A percentile compares a stretch with the other conserved stretches of the same genome.
phyloP scores from a whole-genome alignment of 2,329 filamentous ascomycete species.

The Phyllosticta ampelicida region DNA sequence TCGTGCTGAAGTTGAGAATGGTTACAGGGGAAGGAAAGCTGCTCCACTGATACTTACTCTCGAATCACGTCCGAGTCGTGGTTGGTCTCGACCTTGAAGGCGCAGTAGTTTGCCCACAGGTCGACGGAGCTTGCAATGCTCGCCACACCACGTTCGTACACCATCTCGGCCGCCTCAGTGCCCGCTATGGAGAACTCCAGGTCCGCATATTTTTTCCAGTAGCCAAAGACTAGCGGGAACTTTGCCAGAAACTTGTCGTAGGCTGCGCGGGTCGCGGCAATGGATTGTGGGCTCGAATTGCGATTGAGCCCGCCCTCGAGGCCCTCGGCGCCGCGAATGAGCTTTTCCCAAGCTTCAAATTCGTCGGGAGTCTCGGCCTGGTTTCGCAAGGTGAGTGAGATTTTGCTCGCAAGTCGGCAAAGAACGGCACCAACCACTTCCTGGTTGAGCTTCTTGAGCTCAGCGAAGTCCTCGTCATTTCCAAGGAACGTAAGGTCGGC shows the following conservation, averaged over 20 bases:
- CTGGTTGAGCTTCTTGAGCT: slow-evolving; percentile 66
- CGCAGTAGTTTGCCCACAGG: slow-evolving; percentile 93
- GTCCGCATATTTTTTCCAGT: slow-evolving; percentile 99
- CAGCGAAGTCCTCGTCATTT: slow-evolving; percentile 69
- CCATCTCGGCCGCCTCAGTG: slow-evolving; percentile 94
- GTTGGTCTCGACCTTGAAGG: slow-evolving; percentile 95
- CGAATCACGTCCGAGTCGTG: slow-evolving; percentile 90
- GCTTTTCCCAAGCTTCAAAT: slow-evolving; percentile 90
- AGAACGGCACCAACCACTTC: slow-evolving; percentile 58
- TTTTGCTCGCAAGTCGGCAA: not conserved
- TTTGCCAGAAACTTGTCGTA: slow-evolving; percentile 92
- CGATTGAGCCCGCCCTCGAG: slow-evolving; percentile 91
- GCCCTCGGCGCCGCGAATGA: slow-evolving; percentile 69
- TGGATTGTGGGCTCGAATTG: slow-evolving; percentile 90
- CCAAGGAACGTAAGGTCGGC: slow-evolving; percentile 44
- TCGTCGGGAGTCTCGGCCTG: slow-evolving; percentile 68
- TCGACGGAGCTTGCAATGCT: slow-evolving; percentile 91
- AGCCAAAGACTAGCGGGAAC: slow-evolving; percentile 91
- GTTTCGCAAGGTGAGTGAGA: not conserved
- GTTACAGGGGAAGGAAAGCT: slow-evolving; percentile 10
- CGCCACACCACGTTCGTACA: slow-evolving; percentile 90
- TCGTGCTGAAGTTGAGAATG: slow-evolving; percentile 10
- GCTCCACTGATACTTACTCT: slow-evolving; percentile 77
- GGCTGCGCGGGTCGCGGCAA: slow-evolving; percentile 72
- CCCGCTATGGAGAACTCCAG: slow-evolving; percentile 94